Evolutionary conservation across 2,329 filamentous ascomycete species (phyloP), one percentile per base, ranked within the genome.

Genomic region (Penicillium frequentans): DNA sequence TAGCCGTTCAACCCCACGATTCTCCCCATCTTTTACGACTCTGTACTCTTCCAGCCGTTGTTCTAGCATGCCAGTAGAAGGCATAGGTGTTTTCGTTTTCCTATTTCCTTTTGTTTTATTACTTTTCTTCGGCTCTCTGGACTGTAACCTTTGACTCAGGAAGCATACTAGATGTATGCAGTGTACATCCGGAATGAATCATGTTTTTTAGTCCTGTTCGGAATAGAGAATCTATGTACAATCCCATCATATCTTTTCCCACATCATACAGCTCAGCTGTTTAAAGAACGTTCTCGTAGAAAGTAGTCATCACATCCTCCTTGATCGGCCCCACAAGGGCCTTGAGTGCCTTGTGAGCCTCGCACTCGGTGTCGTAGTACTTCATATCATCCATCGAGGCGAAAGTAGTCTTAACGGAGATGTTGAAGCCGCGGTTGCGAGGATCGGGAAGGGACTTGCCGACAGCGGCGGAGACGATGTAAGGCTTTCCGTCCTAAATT

Each of bases 401-500:
- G 68, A 91, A 91, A 47, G 84, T 82, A 42, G 82, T 86, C 70
- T 86, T 83, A 49, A 83, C 83, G 16, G 84, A 80, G 52, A 90
- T 67, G 8, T 86, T 90, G 77, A 82, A 90, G 44, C 87, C 88
- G 71, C 88, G 83, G 63, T 79, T 81, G 29, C 87, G 84, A 19
- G 82, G 76, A 64, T 89, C 86, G 9, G 81, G 77, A 60, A 84
- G 75, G 9, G 82, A 79, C 23, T 76, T 72, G 31, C 83, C 83
- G 14, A 83, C 86, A n/a, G 73, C 77, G 61, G 84, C 77, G 56
- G 80, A 79, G 45, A 86, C 73, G 62, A 91, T 89, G 71, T 91
- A 91, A 1, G 86, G 86, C 70, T 89, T 86, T 60, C 86, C 88
- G 65, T 89, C 82, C 89, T 91, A 54, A 1, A 45, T 54, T 26